Base-by-base conservation (phyloP, 108 stramenopile genomes). In the Cyclotella kingstonii region DNA sequence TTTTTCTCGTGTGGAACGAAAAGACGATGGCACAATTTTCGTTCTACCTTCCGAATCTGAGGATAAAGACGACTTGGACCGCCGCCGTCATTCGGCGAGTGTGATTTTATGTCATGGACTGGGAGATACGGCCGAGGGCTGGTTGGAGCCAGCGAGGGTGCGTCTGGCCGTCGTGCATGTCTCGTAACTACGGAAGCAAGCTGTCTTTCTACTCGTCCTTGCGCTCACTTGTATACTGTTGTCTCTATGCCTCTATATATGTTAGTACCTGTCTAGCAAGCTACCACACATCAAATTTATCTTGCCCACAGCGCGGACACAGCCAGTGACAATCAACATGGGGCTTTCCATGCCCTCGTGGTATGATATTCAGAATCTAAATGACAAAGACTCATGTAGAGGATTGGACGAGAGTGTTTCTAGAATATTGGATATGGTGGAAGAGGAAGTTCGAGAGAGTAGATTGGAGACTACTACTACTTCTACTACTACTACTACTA, bases 241-340 rank as follows among this genome's bases (percentile, higher is more conserved):
- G 9, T 57, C 39, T 8, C 21, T 10, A 29, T 39, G 11, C 22
- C 1, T 12, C 3, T 8, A 2, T 12, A 39, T 57, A 3, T 23
- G 14, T 30, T 58, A 74, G 53, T 68, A 68, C 45, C 47, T 74
- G 15, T 58, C 73, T 2, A 60, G 27, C 21, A 25, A 65, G 47
- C 47, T 81, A 39, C 83, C 81, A 22, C 57, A 79, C 50, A 53
- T 70, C 17, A 75, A 76, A 52, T 89, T 97, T 42, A 73, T 97
- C 4, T 54, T 97, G 5, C 96, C 96, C 2, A 95, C 96, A 10
- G 96, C 96, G 4, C 88, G 87, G 2, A 94, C 85, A 2, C 89
- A 90, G 69, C 90, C 93, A 14, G 94, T 97, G 1, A 94, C 94
- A 0, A 70, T 95, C 71, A 95, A 95, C 63, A 84, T 84, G 84